Base-by-base conservation (phyloP, 2,329 filamentous ascomycete species). In the Albifimbria verrucaria region DNA sequence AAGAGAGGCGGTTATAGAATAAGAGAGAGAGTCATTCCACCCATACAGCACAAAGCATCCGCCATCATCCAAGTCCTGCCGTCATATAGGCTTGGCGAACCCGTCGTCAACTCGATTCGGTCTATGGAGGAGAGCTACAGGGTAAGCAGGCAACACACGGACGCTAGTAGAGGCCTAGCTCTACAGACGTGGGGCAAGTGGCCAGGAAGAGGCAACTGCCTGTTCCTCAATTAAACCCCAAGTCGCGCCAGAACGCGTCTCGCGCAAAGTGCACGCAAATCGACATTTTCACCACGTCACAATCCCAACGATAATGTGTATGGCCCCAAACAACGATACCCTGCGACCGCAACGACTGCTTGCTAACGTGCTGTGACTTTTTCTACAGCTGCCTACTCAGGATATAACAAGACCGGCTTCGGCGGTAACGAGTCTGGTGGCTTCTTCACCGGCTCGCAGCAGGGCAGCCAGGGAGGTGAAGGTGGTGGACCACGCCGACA, bases 341-440 rank as follows among this genome's bases (percentile, higher is more conserved):
- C 32, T 6, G 12, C 18, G 12, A 12, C 26, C 32, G n/a, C 20
- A 5, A n/a, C 18, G n/a, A 23, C 42, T 20, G n/a, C 22, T 23
- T 9, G n/a, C 54, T 60, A 52, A 59, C 54, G 45, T n/a, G 46
- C 10, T 20, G 2, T n/a, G 12, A 6, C 5, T 15, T 15, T 17
- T 23, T 47, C 26, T 11, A 36, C 54, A 79, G 72, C 75, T 72
- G 76, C 77, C 58, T 82, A 81, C 72, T 73, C 70, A 55, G 74
- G 74, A 59, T 81, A 75, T 68, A 59, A 69, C 60, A 75, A 72
- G 65, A 61, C 69, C 22, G 64, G 71, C 55, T 82, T 80, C 64
- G 80, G 80, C 58, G 82, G 77, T 65, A 81, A 82, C 53, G 81
- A 83, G 61, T 81, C 78, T 45, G 84, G 84, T 59, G 84, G 84